Percentiles rank a stretch among this genome's conserved stretches.
phyloP scores from a whole-genome alignment of 2,329 filamentous ascomycete species.

The Aureobasidium zeae region DNA sequence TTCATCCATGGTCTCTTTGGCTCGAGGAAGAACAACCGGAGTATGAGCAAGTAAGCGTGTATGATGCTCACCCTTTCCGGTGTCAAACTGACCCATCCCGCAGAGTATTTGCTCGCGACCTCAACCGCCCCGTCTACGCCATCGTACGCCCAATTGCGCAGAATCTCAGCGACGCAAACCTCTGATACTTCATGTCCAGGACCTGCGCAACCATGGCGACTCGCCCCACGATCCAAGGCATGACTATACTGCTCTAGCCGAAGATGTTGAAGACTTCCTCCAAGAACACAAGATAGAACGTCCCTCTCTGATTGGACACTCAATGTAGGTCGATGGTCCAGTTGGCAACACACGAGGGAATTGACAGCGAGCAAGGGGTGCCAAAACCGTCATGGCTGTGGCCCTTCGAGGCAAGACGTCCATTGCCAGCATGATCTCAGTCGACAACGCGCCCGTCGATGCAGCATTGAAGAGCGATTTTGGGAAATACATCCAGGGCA shows the following conservation, averaged over 20 bases:
- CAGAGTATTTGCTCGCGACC: slow-evolving; percentile 70
- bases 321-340: slow-evolving; percentile 53
- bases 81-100: neutral
- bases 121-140: slow-evolving; percentile 72
- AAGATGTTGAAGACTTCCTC: slow-evolving; percentile 75
- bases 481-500: slow-evolving; percentile 68
- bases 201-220: slow-evolving; percentile 87
- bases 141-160: slow-evolving; percentile 44
- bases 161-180: neutral
- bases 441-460: slow-evolving; percentile 88
- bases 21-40: slow-evolving; percentile 89
- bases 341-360: neutral
- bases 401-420: slow-evolving; percentile 61
- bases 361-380: slow-evolving; percentile 48
- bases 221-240: slow-evolving; percentile 69
- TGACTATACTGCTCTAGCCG: slow-evolving; percentile 73
- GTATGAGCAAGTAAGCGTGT: slow-evolving; percentile 75
- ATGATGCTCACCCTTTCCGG: neutral
- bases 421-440: slow-evolving; percentile 64
- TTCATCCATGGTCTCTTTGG: slow-evolving; percentile 92
- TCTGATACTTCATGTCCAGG: slow-evolving; percentile 39
- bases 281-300: slow-evolving; percentile 57
- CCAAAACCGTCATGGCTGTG: slow-evolving; percentile 84
- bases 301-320: slow-evolving; percentile 79
- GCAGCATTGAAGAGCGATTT: slow-evolving; percentile 67